These are phyloP conservation scores for Delitschia confertaspora DNA, from an alignment of 495 filamentous ascomycete genomes.

Conservation along the genomic window DNA sequence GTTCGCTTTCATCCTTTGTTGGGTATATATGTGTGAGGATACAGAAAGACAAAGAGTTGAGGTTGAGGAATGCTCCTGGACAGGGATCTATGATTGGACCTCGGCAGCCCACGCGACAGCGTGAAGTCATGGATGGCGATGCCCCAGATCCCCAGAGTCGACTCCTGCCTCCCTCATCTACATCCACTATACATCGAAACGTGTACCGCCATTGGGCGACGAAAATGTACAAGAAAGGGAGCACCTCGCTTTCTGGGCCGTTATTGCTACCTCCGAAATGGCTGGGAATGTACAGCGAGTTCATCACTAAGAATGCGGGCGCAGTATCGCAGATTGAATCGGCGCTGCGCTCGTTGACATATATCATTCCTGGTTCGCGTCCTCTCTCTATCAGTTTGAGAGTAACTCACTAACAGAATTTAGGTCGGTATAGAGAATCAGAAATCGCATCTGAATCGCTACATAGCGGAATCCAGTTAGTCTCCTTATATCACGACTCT, in stretches of 20 bases:
- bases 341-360: constrained; percentile 79
- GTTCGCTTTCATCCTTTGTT: no score
- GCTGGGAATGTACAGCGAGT: constrained; percentile 75
- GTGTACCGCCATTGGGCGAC: constrained; percentile 15
- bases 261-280: constrained; percentile 58
- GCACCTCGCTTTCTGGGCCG: constrained; percentile 21
- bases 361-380: constrained; percentile 79
- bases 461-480: constrained; percentile 76
- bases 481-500: constrained; percentile 90
- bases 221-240: constrained; percentile 27
- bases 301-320: constrained; percentile 87
- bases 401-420: constrained; percentile 8
- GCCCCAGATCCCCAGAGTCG: constrained; percentile 2
- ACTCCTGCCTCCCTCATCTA: constrained; percentile 15
- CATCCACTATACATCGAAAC: no score
- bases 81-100: constrained; percentile 12
- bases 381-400: not conserved
- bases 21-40: not conserved
- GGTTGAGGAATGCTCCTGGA: not conserved
- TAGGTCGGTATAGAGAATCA: constrained; percentile 85
- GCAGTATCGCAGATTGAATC: constrained; percentile 91
- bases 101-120: constrained; percentile 20
- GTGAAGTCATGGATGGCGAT: constrained; percentile 22
- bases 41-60: not conserved
- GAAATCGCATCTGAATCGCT: constrained; percentile 91